Evolutionary conservation across 345 rosid species (phyloP).

Genomic region (Luvunga scandens): DNA sequence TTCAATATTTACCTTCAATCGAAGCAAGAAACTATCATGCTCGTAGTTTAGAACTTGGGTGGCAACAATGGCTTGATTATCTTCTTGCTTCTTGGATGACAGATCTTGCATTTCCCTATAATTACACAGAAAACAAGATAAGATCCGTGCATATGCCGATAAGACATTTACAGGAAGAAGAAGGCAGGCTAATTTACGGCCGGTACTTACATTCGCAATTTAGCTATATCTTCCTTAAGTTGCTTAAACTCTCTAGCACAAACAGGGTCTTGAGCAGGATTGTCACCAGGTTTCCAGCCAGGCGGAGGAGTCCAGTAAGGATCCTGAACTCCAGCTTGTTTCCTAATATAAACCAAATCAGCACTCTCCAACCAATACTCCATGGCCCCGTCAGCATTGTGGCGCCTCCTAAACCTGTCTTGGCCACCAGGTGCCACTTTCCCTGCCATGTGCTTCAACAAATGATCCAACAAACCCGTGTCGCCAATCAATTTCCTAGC

Average conservation of each 20-base stretch:
- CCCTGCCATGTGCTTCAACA: constrained; percentile 96
- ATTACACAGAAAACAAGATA: background rate
- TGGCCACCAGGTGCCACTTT: constrained; percentile 87
- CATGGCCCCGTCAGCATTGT: constrained; percentile 94
- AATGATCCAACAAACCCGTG: constrained; percentile 89
- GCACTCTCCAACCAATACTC: constrained; percentile 94
- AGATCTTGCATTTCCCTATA: constrained; percentile 44
- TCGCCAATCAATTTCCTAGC: constrained; percentile 94
- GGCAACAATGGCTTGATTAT: constrained; percentile 29
- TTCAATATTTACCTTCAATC: constrained; percentile 46
- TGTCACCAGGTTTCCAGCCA: constrained; percentile 92
- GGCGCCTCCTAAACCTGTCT: constrained; percentile 84
- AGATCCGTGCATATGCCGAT: background rate
- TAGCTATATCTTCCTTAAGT: constrained; percentile 43
- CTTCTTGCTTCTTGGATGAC: constrained; percentile 47
- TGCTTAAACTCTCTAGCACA: constrained; percentile 64
- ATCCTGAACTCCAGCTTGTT: constrained; percentile 81
- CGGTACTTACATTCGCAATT: constrained; percentile 43
- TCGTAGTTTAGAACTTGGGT: constrained; percentile 47
- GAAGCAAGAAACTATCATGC: constrained; percentile 32
- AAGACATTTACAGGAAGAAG: background rate
- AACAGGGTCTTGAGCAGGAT: constrained; percentile 75
- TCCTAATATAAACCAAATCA: constrained; percentile 62
- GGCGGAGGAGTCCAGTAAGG: constrained; percentile 96
- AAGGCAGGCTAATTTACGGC: background rate